Evolutionary conservation across 345 rosid genomes (phyloP).

Genomic region (Brassica rapa): DNA sequence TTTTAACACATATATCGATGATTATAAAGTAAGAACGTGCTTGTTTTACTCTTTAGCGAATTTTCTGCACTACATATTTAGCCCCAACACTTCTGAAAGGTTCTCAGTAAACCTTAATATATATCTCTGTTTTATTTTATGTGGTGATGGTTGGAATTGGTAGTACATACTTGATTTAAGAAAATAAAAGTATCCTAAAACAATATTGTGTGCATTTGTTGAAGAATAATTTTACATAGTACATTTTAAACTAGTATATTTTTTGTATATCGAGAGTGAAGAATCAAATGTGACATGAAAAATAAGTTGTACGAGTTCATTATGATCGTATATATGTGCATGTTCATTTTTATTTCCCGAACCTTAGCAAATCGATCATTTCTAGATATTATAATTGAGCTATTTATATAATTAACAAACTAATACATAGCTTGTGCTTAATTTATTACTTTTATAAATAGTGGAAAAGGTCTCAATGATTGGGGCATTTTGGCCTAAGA

Average conservation of each 20-base stretch:
- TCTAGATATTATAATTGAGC: background rate
- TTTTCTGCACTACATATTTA: conserved; percentile 8
- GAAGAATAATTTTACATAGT: background rate
- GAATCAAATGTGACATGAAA: background rate
- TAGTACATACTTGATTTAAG: background rate
- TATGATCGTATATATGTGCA: background rate
- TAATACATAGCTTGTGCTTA: conserved; percentile 13
- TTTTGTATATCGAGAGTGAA: background rate
- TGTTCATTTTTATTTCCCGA: conserved; percentile 11
- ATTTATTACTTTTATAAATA: background rate
- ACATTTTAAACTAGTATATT: background rate
- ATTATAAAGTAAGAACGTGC: conserved; percentile 27
- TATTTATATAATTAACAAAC: background rate
- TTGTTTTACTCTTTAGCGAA: conserved; percentile 26
- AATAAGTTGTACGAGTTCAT: background rate
- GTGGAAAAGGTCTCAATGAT: conserved; percentile 30
- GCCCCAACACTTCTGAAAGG: conserved; percentile 10
- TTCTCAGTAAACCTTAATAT: background rate
- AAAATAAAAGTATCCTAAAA: background rate
- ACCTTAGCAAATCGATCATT: background rate
- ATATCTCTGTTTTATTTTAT: background rate
- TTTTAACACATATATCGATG: conserved; percentile 26
- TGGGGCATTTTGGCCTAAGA: conserved; percentile 24
- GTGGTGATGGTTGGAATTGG: conserved; percentile 11
- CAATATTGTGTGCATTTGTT: background rate